These are phyloP conservation scores for Daldinia grandis DNA, from an alignment of 495 filamentous ascomycete species.

Conservation along the genomic window DNA sequence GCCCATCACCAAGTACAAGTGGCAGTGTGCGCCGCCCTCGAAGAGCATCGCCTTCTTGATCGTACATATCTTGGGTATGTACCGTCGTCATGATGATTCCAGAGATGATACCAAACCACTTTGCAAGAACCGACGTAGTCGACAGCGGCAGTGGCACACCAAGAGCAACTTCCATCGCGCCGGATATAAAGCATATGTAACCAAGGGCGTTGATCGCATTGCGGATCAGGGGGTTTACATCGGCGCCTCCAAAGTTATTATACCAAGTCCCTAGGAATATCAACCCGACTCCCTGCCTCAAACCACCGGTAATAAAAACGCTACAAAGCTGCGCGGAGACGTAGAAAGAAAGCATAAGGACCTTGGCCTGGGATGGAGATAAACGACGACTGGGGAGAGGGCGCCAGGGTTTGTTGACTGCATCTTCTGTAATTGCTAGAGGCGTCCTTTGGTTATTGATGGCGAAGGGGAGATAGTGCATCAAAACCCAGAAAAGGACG, in stretches of 20 bases:
- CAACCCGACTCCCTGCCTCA: not conserved
- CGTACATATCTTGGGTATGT: constrained; percentile 59
- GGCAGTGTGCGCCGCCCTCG: constrained; percentile 50
- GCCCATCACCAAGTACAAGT: not conserved
- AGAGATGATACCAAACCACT: constrained; percentile 16
- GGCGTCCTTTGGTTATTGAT: not conserved
- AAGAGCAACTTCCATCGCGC: constrained; percentile 22
- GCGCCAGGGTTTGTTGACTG: constrained; percentile 8
- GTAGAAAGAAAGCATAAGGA: not conserved
- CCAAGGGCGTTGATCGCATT: constrained; percentile 50
- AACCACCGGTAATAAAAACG: not conserved
- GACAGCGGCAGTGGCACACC: not conserved
- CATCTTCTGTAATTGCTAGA: not conserved
- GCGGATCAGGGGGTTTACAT: constrained; percentile 37
- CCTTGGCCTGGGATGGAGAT: constrained; percentile 5
- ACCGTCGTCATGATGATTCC: constrained; percentile 56
- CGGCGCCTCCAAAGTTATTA: constrained; percentile 48
- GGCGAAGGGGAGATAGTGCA: not conserved
- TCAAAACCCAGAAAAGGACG: constrained; percentile 6
- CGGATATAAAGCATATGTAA: constrained; percentile 44
- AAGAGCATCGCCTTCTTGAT: constrained; percentile 55
- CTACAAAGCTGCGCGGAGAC: not conserved
- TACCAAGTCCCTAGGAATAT: constrained; percentile 36
- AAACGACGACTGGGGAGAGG: not conserved
- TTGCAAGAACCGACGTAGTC: not conserved